phyloP scores from a whole-genome alignment of 768 basidiomycete genomes.

The Calocybe indica region DNA sequence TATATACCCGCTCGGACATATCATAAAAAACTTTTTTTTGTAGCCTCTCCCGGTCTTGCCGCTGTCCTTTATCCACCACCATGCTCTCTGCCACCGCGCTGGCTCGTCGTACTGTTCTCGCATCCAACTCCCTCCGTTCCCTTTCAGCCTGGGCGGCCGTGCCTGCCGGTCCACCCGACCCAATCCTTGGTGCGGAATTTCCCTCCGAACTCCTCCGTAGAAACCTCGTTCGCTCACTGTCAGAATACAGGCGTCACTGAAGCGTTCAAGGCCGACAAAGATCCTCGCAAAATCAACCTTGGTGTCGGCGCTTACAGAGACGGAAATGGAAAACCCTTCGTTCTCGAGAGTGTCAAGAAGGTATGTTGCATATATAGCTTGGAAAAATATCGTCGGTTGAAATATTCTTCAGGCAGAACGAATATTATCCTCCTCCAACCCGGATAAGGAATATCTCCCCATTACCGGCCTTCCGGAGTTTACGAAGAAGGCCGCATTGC shows the following conservation, averaged over 20 bases:
- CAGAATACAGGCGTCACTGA: conserved; percentile 72
- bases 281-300: conserved; percentile 91
- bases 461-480: conserved; percentile 89
- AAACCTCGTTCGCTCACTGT: conserved; percentile 7
- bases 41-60: conserved; percentile 2
- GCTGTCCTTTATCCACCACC: conserved; percentile 18
- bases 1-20: not conserved
- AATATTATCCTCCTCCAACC: conserved; percentile 51
- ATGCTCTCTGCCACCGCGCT: conserved; percentile 43
- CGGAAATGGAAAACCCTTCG: conserved; percentile 90
- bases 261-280: conserved; percentile 94
- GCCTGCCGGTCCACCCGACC: conserved; percentile 84
- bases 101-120: conserved; percentile 41
- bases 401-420: conserved; percentile 62
- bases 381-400: not conserved
- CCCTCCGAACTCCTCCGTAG: not conserved
- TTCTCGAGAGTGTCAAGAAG: conserved; percentile 85
- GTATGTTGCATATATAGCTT: conserved; percentile 26
- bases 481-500: conserved; percentile 78
- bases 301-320: conserved; percentile 98
- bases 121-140: conserved; percentile 32
- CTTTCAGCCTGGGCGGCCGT: conserved; percentile 80
- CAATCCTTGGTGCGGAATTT: conserved; percentile 72
- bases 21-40: not conserved
- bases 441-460: conserved; percentile 95